Evolutionary conservation across 345 rosid genomes (phyloP).

Genomic region (Salix exigua): DNA sequence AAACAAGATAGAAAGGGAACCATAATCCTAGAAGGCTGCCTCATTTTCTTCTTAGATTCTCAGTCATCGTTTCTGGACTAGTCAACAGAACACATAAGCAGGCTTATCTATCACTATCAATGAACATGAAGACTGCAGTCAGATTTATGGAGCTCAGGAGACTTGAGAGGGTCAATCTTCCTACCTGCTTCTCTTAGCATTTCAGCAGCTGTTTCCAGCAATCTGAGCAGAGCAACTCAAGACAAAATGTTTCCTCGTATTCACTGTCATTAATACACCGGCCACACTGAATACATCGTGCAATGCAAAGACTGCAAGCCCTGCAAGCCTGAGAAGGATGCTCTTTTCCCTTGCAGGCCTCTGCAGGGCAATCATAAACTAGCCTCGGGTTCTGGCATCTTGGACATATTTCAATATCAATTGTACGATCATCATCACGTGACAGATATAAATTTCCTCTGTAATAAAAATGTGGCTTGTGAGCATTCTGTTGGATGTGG

Average conservation of each 20-base stretch:
- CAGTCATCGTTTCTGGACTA: constrained; percentile 8
- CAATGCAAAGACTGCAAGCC: constrained; percentile 80
- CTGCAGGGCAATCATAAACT: constrained; percentile 87
- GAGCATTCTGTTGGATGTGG: constrained; percentile 26
- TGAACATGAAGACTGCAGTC: constrained; percentile 23
- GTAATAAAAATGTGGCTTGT: constrained; percentile 62
- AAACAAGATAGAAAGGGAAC: constrained; percentile 8
- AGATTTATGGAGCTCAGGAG: constrained; percentile 18
- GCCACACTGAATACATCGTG: constrained; percentile 82
- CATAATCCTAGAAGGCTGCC: constrained; percentile 5
- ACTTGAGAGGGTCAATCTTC: constrained; percentile 16
- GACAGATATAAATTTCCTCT: constrained; percentile 56
- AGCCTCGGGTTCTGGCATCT: constrained; percentile 69
- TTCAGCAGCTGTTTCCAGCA: constrained; percentile 42
- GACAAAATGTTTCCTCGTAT: constrained; percentile 79
- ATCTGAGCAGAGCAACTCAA: constrained; percentile 66
- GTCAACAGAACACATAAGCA: constrained; percentile 8
- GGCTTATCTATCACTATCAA: constrained; percentile 36
- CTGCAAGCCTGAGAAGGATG: constrained; percentile 49
- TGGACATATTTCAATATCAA: constrained; percentile 91
- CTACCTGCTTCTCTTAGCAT: constrained; percentile 33
- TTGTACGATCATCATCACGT: constrained; percentile 62
- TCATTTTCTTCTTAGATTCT: constrained; percentile 6
- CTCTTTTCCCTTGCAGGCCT: constrained; percentile 59
- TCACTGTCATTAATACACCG: constrained; percentile 72